These are phyloP conservation scores for peach (Prunus persica) DNA, from an alignment of 306 rosid species.

Conservation along the genomic window DNA sequence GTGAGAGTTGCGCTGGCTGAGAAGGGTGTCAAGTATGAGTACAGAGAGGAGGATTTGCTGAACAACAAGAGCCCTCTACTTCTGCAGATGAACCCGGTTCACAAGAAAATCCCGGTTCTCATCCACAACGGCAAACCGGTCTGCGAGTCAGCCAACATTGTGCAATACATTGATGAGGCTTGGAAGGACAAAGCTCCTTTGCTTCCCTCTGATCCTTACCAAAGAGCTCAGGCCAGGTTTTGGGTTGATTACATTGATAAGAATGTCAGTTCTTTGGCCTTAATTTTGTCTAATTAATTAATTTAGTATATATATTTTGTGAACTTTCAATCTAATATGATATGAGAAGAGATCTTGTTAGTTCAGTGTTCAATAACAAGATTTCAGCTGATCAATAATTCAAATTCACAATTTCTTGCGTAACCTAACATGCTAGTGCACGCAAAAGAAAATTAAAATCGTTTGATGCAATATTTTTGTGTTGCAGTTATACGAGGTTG, in stretches of 20 bases:
- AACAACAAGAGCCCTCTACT: conserved; percentile 43
- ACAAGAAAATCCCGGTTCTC: conserved; percentile 58
- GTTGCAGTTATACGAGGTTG: conserved; percentile 23
- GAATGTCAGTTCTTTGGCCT: conserved; percentile 18
- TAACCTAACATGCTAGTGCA: no score
- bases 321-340: no score
- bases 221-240: conserved; percentile 40
- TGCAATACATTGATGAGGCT: conserved; percentile 42
- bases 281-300: neutral
- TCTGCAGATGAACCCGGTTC: conserved; percentile 51
- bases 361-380: no score
- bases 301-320: no score
- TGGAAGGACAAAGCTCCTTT: conserved; percentile 32
- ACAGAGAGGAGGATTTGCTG: conserved; percentile 25
- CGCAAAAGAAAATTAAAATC: no score
- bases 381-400: no score
- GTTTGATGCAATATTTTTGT: no score
- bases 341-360: no score
- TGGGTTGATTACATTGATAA: conserved; percentile 43
- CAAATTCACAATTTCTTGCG: no score
- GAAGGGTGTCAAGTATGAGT: conserved; percentile 39
- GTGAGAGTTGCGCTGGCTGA: conserved; percentile 32
- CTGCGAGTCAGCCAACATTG: conserved; percentile 38
- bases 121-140: conserved; percentile 53
- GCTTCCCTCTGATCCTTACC: conserved; percentile 41